Evolutionary conservation across 768 basidiomycete species (phyloP), one percentile per base, ranked within the genome.

Genomic region (Pulveroboletus sp.): DNA sequence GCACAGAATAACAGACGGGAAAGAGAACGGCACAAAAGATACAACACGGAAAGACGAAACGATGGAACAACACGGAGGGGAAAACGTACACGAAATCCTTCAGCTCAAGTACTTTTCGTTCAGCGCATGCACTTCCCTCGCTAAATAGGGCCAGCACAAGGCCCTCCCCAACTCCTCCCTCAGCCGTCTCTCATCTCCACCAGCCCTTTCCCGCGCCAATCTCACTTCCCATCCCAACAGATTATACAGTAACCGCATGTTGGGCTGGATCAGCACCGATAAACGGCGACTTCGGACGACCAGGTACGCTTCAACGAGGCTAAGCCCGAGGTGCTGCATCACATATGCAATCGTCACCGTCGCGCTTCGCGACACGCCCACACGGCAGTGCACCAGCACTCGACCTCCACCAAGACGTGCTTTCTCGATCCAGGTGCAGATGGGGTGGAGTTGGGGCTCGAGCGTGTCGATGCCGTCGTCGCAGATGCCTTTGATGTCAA

Each of bases 381-480:
- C 95, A n/a, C 94, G 80, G 68, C 95, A 98, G 68, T 98, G 95
- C 8, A 98, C 93, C 43, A 98, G 76, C 29, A 95, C 86, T 62
- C 89, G 88, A 3, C 95, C 95, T 7, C 94, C 94, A 42, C 84
- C 79, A 29, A 72, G 67, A 34, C 91, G 73, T 36, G 93, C 95
- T 43, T 80, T 76, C 60, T 95, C 92, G 58, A 98, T 97, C 90
- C 94, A 97, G 39, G 85, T 86, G 62, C 92, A 92, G 35, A 95
- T 89, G 3, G 87, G 85, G 50, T 83, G 83, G 27, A 98, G 77
- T 67, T 94, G 86, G 6, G 90, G 91, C 60, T 91, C 85, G 24
- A 98, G 79, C 24, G 90, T 91, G 69, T 95, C 94, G 64, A 97
- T 95, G 4, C 95, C 95, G 64, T 98, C 95, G 67, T 98, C 95